Percentiles rank a stretch among this genome's conserved stretches.
phyloP scores from a whole-genome alignment of 1,139 yeast species.

The Lodderomyces metapsilosis region DNA sequence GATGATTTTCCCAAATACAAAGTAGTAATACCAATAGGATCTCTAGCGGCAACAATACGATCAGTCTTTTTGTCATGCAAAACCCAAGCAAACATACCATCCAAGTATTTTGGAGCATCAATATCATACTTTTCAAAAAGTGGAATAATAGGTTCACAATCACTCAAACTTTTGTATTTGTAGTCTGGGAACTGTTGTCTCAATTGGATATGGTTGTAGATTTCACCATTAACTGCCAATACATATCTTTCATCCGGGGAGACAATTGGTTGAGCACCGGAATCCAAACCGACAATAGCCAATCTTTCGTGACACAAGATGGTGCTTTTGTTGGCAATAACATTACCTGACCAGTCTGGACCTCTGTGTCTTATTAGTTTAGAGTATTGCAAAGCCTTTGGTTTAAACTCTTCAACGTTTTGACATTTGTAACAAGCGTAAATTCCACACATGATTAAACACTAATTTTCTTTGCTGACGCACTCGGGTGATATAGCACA shows the following conservation, averaged over 20 bases:
- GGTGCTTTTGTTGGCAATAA: conserved; percentile 64
- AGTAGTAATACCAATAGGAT: conserved; percentile 96
- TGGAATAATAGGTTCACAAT: conserved; percentile 97
- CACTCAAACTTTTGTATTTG: conserved; percentile 80
- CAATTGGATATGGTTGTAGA: conserved; percentile 90
- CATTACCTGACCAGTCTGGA: conserved; percentile 98
- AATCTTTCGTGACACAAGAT: conserved; percentile 90
- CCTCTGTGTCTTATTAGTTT: conserved; percentile 97
- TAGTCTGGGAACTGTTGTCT: conserved; percentile 75
- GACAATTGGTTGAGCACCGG: conserved; percentile 97
- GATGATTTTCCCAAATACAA: conserved; percentile 89
- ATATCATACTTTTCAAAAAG: conserved; percentile 79
- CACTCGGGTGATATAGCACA: no score
- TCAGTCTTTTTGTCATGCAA: conserved; percentile 81
- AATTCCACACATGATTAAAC: conserved; percentile 83
- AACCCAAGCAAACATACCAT: conserved; percentile 98
- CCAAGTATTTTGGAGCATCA: conserved; percentile 89
- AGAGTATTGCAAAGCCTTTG: conserved; percentile 83
- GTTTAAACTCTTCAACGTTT: conserved; percentile 77
- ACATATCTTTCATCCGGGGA: conserved; percentile 71
- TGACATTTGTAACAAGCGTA: conserved; percentile 88
- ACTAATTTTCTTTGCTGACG: no score
- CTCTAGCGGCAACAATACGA: conserved; percentile 94
- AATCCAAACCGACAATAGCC: conserved; percentile 91
- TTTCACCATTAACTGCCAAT: conserved; percentile 94